Percentiles rank a stretch among this genome's conserved stretches.
Conservation (phyloP, 2,329 filamentous ascomycete genomes). For the Hypoxylon sp. region DNA sequence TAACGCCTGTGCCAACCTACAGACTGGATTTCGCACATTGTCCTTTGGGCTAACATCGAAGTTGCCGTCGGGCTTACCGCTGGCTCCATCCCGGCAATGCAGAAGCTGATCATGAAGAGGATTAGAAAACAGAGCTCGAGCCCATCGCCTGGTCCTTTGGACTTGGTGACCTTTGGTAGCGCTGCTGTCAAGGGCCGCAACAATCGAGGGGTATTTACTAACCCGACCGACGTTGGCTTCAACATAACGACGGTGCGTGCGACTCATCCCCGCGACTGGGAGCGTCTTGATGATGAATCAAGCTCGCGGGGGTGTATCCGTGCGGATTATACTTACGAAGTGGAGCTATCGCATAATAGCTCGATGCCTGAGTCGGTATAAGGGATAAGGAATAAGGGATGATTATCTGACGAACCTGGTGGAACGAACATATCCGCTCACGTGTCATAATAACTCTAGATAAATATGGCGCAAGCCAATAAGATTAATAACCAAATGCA, state of each 20-base stretch:
- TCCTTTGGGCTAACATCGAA: constrained; percentile 43
- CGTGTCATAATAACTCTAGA: neutral
- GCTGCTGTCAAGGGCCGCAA: constrained; percentile 9
- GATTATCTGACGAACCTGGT: neutral
- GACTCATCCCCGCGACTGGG: constrained; percentile 34
- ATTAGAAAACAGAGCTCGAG: neutral
- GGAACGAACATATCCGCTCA: no score
- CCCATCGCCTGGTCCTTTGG: constrained; percentile 7
- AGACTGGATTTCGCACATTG: constrained; percentile 33
- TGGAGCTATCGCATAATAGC: constrained; percentile 23
- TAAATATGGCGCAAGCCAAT: neutral
- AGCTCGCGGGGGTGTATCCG: constrained; percentile 18
- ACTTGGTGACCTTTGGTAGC: constrained; percentile 34
- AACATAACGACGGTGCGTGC: constrained; percentile 33
- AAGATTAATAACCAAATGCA: constrained; percentile 6
- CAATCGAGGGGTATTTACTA: constrained; percentile 21
- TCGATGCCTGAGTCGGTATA: neutral
- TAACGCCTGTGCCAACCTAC: neutral
- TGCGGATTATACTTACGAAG: constrained; percentile 43
- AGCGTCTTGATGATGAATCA: constrained; percentile 28
- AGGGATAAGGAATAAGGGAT: neutral
- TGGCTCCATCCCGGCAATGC: constrained; percentile 38
- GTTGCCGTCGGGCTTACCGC: constrained; percentile 39
- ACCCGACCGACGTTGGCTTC: constrained; percentile 38
- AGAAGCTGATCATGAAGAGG: constrained; percentile 25